These are phyloP conservation scores for Sporothrix globosa DNA, from an alignment of 2,329 filamentous ascomycete species.

Conservation along the genomic window DNA sequence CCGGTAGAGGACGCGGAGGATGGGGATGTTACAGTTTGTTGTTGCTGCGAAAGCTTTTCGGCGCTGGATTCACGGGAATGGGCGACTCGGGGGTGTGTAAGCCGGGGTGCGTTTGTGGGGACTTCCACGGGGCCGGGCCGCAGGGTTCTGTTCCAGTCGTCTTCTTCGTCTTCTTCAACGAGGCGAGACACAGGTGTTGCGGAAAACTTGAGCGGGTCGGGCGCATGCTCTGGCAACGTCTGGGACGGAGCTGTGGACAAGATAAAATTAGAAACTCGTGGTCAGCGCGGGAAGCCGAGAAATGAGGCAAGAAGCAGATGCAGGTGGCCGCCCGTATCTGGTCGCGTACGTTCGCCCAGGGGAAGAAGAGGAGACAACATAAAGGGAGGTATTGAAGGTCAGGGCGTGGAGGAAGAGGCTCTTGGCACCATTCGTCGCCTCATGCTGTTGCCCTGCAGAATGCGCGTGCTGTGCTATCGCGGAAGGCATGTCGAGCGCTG, in stretches of 20 bases:
- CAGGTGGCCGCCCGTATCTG: conserved; percentile 13
- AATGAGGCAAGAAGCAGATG: conserved; percentile 2
- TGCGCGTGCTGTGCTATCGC: conserved; percentile 22
- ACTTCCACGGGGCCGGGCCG: conserved; percentile 50
- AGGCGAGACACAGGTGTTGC: conserved; percentile 55
- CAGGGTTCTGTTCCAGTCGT: conserved; percentile 57
- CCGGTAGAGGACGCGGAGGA: conserved; percentile 38
- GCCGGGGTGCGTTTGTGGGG: conserved; percentile 34
- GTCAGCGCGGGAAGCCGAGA: conserved; percentile 18
- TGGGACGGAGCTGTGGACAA: conserved; percentile 58
- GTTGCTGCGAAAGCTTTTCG: conserved; percentile 52
- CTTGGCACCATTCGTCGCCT: background rate
- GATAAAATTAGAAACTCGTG: conserved; percentile 21
- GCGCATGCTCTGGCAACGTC: conserved; percentile 59
- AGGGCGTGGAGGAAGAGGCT: background rate
- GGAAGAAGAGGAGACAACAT: too few species aligned
- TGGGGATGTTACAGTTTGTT: conserved; percentile 36
- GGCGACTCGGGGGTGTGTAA: conserved; percentile 43
- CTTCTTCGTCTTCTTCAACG: conserved; percentile 59
- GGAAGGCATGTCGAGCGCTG: conserved; percentile 26
- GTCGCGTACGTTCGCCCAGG: background rate
- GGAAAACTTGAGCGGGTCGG: conserved; percentile 58
- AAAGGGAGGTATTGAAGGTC: background rate
- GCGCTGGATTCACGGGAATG: conserved; percentile 64
- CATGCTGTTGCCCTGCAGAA: conserved; percentile 7